Evolutionary conservation across 2,329 filamentous ascomycete species (phyloP).

Genomic region (Aspergillus ibericus): DNA sequence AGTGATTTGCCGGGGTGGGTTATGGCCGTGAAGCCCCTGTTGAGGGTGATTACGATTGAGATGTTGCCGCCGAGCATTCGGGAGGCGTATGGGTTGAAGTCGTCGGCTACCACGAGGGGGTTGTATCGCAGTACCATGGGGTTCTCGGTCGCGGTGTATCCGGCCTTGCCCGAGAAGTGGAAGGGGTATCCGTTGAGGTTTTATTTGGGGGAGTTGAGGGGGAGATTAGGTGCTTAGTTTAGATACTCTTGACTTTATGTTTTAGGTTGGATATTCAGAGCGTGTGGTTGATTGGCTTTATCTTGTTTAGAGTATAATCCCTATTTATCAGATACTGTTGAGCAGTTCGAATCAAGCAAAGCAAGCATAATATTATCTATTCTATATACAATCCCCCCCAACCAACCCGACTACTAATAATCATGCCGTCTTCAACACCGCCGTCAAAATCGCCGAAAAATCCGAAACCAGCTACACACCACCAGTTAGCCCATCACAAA

Average conservation of each 20-base stretch:
- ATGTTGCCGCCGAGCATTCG: conserved; percentile 36
- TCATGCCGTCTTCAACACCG: neutral
- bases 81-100: conserved; percentile 36
- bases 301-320: too few species aligned
- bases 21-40: conserved; percentile 31
- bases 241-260: neutral
- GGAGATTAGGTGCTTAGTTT: conserved; percentile 5
- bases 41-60: conserved; percentile 34
- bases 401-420: neutral
- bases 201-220: conserved; percentile 32
- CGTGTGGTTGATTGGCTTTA: too few species aligned
- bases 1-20: conserved; percentile 32
- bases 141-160: conserved; percentile 34
- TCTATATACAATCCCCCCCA: neutral
- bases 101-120: conserved; percentile 24
- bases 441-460: conserved; percentile 25
- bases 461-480: conserved; percentile 28
- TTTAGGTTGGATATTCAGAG: neutral
- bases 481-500: neutral
- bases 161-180: conserved; percentile 31
- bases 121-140: conserved; percentile 35
- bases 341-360: neutral
- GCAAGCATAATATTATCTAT: neutral
- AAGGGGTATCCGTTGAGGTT: conserved; percentile 33
- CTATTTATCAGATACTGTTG: too few species aligned